Conservation (phyloP, 2,329 filamentous ascomycete genomes). For the Pseudogymnoascus sp. region DNA sequence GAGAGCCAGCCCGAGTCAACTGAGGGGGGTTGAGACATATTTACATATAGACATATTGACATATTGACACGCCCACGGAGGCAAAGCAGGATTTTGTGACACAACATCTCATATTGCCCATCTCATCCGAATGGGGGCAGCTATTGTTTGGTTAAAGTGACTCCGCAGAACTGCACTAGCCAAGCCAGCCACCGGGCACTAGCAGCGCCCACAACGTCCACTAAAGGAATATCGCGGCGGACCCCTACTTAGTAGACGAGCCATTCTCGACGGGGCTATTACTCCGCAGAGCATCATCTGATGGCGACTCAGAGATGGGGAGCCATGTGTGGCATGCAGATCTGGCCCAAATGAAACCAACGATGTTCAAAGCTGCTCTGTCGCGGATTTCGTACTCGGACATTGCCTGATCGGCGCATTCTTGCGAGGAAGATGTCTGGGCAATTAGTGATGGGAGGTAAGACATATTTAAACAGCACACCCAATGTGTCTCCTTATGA, state of each 20-base stretch:
- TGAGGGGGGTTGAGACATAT: neutral
- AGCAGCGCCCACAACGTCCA: neutral
- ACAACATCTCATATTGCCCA: neutral
- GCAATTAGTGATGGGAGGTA: neutral
- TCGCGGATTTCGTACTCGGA: neutral
- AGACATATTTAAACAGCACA: neutral
- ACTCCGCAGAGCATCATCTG: constrained; percentile 1
- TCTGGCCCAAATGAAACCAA: neutral
- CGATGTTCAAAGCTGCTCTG: neutral
- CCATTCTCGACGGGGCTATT: constrained; percentile 8
- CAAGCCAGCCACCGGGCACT: constrained; percentile 3
- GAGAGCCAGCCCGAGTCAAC: neutral
- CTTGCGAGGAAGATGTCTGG: neutral
- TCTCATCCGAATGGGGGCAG: neutral
- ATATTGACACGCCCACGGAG: neutral
- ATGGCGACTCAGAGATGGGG: neutral
- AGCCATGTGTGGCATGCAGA: neutral
- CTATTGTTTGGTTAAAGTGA: neutral
- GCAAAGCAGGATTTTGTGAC: neutral
- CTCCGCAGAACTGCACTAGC: neutral
- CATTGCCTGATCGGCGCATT: neutral
- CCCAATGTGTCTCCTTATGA: neutral
- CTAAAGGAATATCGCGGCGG: neutral
- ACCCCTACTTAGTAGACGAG: neutral
- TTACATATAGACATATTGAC: neutral